Conservation (phyloP, 208 protist species). For the Kentomonas sorsogonicus region DNA sequence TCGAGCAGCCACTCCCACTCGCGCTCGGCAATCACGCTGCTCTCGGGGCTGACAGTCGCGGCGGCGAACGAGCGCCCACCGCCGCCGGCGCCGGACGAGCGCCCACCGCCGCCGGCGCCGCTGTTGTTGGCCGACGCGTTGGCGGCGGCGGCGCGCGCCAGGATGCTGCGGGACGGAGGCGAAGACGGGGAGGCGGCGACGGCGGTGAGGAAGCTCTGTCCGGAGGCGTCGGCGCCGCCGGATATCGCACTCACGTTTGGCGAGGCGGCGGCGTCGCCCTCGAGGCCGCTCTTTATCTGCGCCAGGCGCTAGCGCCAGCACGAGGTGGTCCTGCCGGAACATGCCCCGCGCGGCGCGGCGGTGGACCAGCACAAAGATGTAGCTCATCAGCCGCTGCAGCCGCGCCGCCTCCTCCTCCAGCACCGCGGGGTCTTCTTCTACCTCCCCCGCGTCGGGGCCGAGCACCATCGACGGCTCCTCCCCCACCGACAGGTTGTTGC, state of each 20-base stretch:
- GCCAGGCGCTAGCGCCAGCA: slow-evolving; percentile 92
- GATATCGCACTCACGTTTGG: background rate
- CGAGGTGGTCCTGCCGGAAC: slow-evolving; percentile 92
- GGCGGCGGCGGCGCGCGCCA: background rate
- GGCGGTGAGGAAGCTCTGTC: too few species aligned
- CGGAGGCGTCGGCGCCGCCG: too few species aligned
- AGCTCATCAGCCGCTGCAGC: slow-evolving; percentile 27
- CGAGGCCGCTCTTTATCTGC: slow-evolving; percentile 82
- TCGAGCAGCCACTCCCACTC: slow-evolving; percentile 70
- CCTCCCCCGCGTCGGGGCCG: too few species aligned
- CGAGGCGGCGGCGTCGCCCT: background rate
- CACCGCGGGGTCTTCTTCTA: too few species aligned
- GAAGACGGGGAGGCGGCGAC: too few species aligned
- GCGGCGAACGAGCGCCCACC: too few species aligned
- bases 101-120: too few species aligned
- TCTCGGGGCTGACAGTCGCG: too few species aligned
- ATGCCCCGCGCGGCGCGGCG: slow-evolving; percentile 84
- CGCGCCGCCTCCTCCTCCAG: slow-evolving; percentile 16
- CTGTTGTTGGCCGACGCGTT: too few species aligned
- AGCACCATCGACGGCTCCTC: background rate
- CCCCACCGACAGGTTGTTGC: too few species aligned
- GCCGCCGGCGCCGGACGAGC: too few species aligned
- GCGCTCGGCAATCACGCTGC: slow-evolving; percentile 27
- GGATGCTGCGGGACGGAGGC: too few species aligned
- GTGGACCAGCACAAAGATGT: slow-evolving; percentile 75